Evolutionary conservation across 2,329 filamentous ascomycete genomes (phyloP).

Genomic region (Colletotrichum chrysophilum): DNA sequence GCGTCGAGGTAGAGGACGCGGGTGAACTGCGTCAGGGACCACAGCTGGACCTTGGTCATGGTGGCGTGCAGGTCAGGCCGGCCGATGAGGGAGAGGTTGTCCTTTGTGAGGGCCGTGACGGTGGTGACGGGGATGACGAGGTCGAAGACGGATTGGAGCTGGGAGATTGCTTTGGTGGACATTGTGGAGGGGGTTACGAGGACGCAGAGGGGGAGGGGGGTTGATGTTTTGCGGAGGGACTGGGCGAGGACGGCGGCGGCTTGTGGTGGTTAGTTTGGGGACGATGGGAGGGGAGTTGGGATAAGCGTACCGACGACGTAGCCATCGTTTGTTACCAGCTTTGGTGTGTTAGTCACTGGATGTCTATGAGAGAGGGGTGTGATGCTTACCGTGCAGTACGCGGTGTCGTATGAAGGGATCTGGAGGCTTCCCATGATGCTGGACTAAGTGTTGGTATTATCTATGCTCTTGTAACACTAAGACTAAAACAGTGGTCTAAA

Average conservation of each 20-base stretch:
- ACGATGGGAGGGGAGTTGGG: neutral
- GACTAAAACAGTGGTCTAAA: neutral
- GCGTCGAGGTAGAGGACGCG: conserved; percentile 60
- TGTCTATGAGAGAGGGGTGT: rapidly evolving
- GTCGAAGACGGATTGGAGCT: conserved; percentile 11
- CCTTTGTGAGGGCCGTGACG: neutral
- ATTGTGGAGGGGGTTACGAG: conserved; percentile 15
- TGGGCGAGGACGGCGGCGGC: conserved; percentile 22
- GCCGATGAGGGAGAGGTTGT: conserved; percentile 72
- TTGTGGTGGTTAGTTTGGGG: neutral
- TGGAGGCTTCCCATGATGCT: conserved; percentile 11
- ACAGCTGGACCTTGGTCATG: conserved; percentile 74
- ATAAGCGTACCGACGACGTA: conserved; percentile 18
- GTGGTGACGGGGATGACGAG: conserved; percentile 16
- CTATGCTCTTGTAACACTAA: neutral
- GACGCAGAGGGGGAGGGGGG: conserved; percentile 13
- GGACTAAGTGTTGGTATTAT: neutral
- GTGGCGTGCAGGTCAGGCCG: conserved; percentile 69
- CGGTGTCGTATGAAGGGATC: neutral
- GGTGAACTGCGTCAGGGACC: conserved; percentile 67
- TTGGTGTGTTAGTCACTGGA: neutral
- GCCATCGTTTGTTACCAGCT: conserved; percentile 24
- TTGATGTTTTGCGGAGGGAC: conserved; percentile 19
- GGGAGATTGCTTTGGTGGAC: neutral
- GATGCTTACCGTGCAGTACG: conserved; percentile 8